These are phyloP conservation scores for Saccharomycopsis capsularis DNA, from an alignment of 805 yeast species.

Conservation along the genomic window DNA sequence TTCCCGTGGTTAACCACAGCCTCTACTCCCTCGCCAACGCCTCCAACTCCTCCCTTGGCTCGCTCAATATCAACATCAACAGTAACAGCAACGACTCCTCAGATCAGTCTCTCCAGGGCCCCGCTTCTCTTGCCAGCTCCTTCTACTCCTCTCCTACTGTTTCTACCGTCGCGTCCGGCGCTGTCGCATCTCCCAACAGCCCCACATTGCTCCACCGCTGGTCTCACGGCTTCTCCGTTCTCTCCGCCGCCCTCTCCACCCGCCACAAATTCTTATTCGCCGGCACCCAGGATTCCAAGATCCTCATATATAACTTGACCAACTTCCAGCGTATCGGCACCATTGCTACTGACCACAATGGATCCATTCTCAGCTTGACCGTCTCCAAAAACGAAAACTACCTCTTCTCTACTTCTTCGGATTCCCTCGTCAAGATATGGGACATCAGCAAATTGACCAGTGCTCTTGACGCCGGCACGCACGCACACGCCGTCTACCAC, in stretches of 20 bases:
- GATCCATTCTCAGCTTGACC: slow-evolving; percentile 65
- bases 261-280: slow-evolving; percentile 57
- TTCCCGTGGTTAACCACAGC: slow-evolving; percentile 2
- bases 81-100: background rate
- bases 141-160: background rate
- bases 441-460: slow-evolving; percentile 38
- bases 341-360: slow-evolving; percentile 54
- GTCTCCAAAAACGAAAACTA: slow-evolving; percentile 39
- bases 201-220: slow-evolving; percentile 58
- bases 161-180: background rate
- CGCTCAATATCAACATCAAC: slow-evolving; percentile 17
- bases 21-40: slow-evolving; percentile 13
- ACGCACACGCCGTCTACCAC: background rate
- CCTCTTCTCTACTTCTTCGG: slow-evolving; percentile 83
- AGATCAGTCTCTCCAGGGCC: background rate
- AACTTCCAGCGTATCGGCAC: slow-evolving; percentile 50
- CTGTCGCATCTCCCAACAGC: too few species aligned
- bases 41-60: slow-evolving; percentile 9
- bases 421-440: slow-evolving; percentile 86
- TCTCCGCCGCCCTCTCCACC: slow-evolving; percentile 64
- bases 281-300: slow-evolving; percentile 84
- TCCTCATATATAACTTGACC: slow-evolving; percentile 59
- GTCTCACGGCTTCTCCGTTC: slow-evolving; percentile 65
- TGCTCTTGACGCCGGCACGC: background rate
- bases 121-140: background rate